A percentile compares a stretch with the other conserved stretches of the same genome.
These are phyloP conservation scores for Dothideomycetes sp. DNA, from an alignment of 2,329 filamentous ascomycete species.

Conservation along the genomic window DNA sequence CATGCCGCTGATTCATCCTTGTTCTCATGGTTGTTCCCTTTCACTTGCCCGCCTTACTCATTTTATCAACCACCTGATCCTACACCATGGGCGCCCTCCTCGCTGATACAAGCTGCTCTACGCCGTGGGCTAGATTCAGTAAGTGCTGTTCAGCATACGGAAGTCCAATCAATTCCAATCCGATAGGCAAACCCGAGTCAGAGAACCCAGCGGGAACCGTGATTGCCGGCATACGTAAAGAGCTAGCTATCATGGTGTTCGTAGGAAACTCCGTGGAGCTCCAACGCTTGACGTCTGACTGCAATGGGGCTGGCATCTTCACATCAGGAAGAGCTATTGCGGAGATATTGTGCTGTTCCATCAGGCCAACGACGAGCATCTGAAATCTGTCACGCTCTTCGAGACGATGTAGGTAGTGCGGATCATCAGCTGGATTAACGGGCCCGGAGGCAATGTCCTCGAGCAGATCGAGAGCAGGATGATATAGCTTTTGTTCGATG, in stretches of 20 bases:
- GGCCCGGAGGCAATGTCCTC: background rate
- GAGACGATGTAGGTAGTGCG: background rate
- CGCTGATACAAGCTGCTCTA: background rate
- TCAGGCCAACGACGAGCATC: background rate
- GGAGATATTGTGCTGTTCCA: background rate
- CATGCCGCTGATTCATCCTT: too few relatives aligned
- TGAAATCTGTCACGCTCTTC: constrained; percentile 1
- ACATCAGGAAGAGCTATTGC: constrained; percentile 4
- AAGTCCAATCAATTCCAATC: constrained; percentile 2
- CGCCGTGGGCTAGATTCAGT: background rate
- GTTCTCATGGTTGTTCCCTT: too few relatives aligned
- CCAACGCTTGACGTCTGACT: constrained; percentile 2
- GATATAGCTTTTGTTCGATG: background rate
- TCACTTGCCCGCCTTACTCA: too few relatives aligned
- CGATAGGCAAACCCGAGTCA: background rate
- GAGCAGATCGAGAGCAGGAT: background rate
- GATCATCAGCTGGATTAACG: background rate
- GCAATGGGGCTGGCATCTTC: constrained; percentile 2
- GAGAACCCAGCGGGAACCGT: constrained; percentile 4
- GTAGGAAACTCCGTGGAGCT: constrained; percentile 1
- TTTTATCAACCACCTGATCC: too few relatives aligned
- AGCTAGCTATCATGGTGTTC: constrained; percentile 2
- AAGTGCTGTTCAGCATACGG: constrained; percentile 1
- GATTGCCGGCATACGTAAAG: constrained; percentile 1
- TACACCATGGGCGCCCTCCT: constrained; percentile 1